phyloP scores from a whole-genome alignment of 2,329 filamentous ascomycete species.

The Penicillium decumbens region DNA sequence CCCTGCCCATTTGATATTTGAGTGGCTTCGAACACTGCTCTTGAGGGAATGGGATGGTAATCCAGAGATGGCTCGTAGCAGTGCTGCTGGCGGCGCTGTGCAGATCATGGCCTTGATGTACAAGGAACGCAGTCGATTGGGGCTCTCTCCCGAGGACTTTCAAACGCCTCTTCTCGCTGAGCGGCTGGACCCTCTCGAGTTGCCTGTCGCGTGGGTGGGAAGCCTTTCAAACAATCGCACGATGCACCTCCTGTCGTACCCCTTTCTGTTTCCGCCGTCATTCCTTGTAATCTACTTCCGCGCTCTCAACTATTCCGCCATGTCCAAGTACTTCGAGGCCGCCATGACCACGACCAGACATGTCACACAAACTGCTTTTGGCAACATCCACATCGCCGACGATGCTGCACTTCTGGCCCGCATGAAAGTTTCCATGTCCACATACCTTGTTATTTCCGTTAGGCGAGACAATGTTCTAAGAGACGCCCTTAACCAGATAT shows the following conservation, averaged over 20 bases:
- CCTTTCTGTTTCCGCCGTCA: slow-evolving; percentile 71
- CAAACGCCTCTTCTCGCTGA: slow-evolving; percentile 71
- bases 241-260: slow-evolving; percentile 72
- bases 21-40: slow-evolving; percentile 60
- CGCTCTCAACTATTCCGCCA: slow-evolving; percentile 77
- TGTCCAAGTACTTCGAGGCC: slow-evolving; percentile 74
- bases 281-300: slow-evolving; percentile 79
- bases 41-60: slow-evolving; percentile 76
- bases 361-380: slow-evolving; percentile 44
- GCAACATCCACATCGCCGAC: slow-evolving; percentile 48
- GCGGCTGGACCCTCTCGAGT: slow-evolving; percentile 66
- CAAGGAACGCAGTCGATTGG: slow-evolving; percentile 63
- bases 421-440: slow-evolving; percentile 62
- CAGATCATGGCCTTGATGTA: slow-evolving; percentile 68
- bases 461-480: slow-evolving; percentile 62
- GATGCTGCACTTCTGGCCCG: slow-evolving; percentile 59
- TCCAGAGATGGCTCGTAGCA: slow-evolving; percentile 63
- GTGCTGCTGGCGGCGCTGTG: slow-evolving; percentile 71
- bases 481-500: slow-evolving; percentile 81
- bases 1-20: slow-evolving; percentile 36
- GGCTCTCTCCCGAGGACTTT: slow-evolving; percentile 66
- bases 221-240: slow-evolving; percentile 58
- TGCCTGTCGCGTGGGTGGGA: slow-evolving; percentile 67
- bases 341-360: slow-evolving; percentile 50
- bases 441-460: slow-evolving; percentile 67